Evolutionary conservation across 177 flowering plant species (phyloP), one percentile per base, ranked within the genome.

Genomic region (Vitis hybrid): DNA sequence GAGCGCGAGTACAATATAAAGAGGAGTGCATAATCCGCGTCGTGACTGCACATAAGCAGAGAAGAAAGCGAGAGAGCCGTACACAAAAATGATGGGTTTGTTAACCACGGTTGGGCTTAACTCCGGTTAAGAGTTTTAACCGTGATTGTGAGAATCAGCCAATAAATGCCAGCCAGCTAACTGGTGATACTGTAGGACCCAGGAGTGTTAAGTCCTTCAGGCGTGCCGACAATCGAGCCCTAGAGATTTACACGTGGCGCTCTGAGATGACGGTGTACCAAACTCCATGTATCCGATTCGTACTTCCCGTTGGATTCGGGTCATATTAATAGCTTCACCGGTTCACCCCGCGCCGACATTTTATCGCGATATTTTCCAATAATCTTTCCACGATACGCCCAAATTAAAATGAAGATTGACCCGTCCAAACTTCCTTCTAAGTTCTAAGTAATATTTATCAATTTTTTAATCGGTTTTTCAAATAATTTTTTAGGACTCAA

Each of bases 301-400:
- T 62, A 6, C 19, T 6, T 14, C 1, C 19, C 27, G 18, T 40
- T 35, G 5, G 52, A 48, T 67, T 74, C 66, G 65, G 52, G 65
- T 4, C 18, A 35, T 40, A 24, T 27, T 15, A 61, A 3, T 16
- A 46, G 2, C 48, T 9, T 13, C 6, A 40, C 65, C 65, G 2
- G 52, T 9, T 13, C 6, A 40, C 65, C 62, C 62, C 49, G 27
- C 77, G 77, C 85, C 85, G 85, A 82, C 85, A 80, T 73, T 80
- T 24, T 80, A 71, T 79, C 79, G 78, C 77, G 77, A 70, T 15
- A 79, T 12, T 64, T 65, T 73, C 40, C 64, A 68, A 64, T 40
- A 60, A 18, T 57, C 10, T 30, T 27, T 30, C 56, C 69, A 18
- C 27, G 46, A 35, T 4, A 6, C 46, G 46, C 21, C 9, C 11